phyloP scores from a whole-genome alignment of 345 rosid genomes.

The Hypericum perforatum region DNA sequence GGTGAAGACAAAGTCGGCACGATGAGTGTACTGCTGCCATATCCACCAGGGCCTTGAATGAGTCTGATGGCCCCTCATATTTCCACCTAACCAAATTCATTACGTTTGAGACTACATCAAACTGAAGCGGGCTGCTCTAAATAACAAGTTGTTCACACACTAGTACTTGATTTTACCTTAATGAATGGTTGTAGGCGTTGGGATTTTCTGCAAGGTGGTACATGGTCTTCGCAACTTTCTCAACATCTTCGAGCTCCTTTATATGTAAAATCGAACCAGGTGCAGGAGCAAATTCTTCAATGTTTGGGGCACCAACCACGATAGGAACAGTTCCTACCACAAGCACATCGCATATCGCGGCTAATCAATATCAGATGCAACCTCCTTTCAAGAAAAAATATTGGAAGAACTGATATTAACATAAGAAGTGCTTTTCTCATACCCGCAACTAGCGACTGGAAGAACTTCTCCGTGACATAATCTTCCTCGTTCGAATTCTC shows the following conservation, averaged over 20 bases:
- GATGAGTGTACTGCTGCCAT: slow-evolving; percentile 97
- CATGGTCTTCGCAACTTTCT: slow-evolving; percentile 60
- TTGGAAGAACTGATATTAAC: not conserved
- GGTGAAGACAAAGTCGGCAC: slow-evolving; percentile 92
- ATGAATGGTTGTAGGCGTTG: slow-evolving; percentile 56
- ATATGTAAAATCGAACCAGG: slow-evolving; percentile 57
- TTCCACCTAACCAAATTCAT: slow-evolving; percentile 59
- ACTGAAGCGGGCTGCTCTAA: not conserved
- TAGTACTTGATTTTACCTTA: slow-evolving; percentile 33
- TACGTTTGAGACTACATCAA: not conserved
- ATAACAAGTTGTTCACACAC: not conserved
- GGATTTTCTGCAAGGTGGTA: slow-evolving; percentile 62
- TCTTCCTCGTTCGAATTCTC: slow-evolving; percentile 98
- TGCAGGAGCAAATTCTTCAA: slow-evolving; percentile 76
- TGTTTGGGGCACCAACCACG: slow-evolving; percentile 90
- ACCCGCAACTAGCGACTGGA: slow-evolving; percentile 97
- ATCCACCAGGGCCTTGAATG: slow-evolving; percentile 93
- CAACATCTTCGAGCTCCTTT: slow-evolving; percentile 44
- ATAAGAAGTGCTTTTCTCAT: slow-evolving; percentile 5
- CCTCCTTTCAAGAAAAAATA: not conserved
- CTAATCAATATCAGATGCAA: slow-evolving; percentile 3
- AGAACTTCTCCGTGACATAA: slow-evolving; percentile 90
- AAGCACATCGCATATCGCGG: slow-evolving; percentile 1
- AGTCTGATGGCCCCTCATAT: slow-evolving; percentile 85
- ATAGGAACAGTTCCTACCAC: slow-evolving; percentile 75